A percentile compares a stretch with the other conserved stretches of the same genome.
Evolutionary conservation across 2,329 filamentous ascomycete genomes (phyloP).

Genomic region (Helminthosporium solani): DNA sequence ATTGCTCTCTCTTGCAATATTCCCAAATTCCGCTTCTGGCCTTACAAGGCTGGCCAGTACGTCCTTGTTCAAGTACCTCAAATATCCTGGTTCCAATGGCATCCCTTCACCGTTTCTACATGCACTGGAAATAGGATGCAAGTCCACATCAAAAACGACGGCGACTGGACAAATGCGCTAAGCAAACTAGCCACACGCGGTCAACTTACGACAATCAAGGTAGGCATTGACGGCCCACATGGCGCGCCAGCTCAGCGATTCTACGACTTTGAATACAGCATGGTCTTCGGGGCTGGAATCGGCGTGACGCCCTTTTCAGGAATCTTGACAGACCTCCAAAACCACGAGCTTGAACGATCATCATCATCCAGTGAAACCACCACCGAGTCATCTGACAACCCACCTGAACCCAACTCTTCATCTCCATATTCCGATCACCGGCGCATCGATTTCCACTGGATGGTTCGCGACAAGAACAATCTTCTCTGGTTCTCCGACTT

Average conservation of each 20-base stretch:
- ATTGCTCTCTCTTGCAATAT: constrained; percentile 53
- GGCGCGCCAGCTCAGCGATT: constrained; percentile 61
- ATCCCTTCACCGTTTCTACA: constrained; percentile 60
- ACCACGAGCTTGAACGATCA: constrained; percentile 43
- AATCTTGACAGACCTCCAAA: constrained; percentile 57
- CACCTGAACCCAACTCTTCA: not conserved
- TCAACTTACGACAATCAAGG: constrained; percentile 45
- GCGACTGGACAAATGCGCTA: constrained; percentile 56
- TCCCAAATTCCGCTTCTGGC: constrained; percentile 52
- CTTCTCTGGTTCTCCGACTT: constrained; percentile 60
- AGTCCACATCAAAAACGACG: constrained; percentile 60
- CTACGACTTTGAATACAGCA: constrained; percentile 58
- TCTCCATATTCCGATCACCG: constrained; percentile 45
- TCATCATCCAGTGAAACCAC: constrained; percentile 14
- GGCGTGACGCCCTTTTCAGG: constrained; percentile 61
- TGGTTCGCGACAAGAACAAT: constrained; percentile 58
- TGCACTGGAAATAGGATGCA: constrained; percentile 55
- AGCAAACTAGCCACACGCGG: constrained; percentile 45
- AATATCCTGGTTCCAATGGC: constrained; percentile 59
- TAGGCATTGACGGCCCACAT: constrained; percentile 59
- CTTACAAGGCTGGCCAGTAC: constrained; percentile 59
- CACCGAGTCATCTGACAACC: constrained; percentile 3
- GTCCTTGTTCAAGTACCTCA: constrained; percentile 57
- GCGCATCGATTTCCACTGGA: constrained; percentile 62
- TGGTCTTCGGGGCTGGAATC: constrained; percentile 59